These are phyloP conservation scores for Dovyalis caffra DNA, from an alignment of 345 rosid genomes.

Conservation along the genomic window DNA sequence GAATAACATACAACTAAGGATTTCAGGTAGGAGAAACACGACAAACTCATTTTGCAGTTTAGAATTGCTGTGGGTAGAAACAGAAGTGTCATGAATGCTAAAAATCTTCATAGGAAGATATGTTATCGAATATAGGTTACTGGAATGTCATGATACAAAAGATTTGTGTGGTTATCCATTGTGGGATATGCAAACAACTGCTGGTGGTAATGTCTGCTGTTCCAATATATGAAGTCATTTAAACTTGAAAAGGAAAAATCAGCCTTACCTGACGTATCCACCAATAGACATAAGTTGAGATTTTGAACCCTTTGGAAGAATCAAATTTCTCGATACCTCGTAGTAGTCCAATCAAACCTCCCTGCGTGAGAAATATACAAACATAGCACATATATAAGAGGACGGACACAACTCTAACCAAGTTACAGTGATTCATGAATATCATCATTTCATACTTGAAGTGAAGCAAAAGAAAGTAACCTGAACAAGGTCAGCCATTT, in stretches of 20 bases:
- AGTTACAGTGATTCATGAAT: background rate
- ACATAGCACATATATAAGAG: background rate
- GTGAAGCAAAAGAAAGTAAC: constrained; percentile 33
- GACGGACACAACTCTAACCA: background rate
- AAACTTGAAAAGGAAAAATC: background rate
- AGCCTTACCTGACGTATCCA: constrained; percentile 93
- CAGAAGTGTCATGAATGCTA: background rate
- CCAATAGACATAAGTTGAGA: constrained; percentile 96
- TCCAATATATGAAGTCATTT: background rate
- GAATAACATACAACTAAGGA: background rate
- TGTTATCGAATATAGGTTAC: background rate
- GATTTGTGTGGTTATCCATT: background rate
- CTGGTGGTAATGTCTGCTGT: background rate
- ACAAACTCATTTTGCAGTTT: background rate
- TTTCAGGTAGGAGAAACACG: background rate
- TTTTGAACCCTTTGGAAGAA: constrained; percentile 86
- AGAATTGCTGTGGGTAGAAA: background rate
- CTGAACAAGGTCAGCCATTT: constrained; percentile 99
- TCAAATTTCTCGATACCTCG: constrained; percentile 97
- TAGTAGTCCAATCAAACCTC: constrained; percentile 85
- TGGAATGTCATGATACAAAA: background rate
- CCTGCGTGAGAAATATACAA: constrained; percentile 43
- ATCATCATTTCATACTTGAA: constrained; percentile 1
- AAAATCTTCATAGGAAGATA: background rate
- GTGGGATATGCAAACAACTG: background rate